Conservation (phyloP, 2,329 filamentous ascomycete genomes). For the Raffaelea albimanens region DNA sequence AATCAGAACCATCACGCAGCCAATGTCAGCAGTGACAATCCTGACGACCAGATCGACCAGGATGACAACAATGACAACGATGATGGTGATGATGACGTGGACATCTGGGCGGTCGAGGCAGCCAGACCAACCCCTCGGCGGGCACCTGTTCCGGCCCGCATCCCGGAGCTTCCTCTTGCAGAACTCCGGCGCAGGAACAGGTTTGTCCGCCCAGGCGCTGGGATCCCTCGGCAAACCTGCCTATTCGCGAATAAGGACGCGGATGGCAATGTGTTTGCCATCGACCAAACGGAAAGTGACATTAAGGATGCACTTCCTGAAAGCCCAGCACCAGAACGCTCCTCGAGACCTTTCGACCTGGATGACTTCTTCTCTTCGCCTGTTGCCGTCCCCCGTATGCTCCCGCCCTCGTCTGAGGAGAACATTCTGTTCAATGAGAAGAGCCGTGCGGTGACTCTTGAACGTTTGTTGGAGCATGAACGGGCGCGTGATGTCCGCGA, state of each 20-base stretch:
- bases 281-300: slow-evolving; percentile 23
- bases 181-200: too few relatives aligned
- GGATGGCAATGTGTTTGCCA: slow-evolving; percentile 35
- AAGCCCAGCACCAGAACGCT: not conserved
- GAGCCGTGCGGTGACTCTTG: slow-evolving; percentile 6
- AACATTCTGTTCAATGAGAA: slow-evolving; percentile 10
- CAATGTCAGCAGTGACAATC: too few relatives aligned
- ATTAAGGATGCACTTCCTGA: not conserved
- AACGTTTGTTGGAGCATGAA: slow-evolving; percentile 5
- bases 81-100: slow-evolving; percentile 32
- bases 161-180: too few relatives aligned
- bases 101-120: slow-evolving; percentile 51
- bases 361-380: slow-evolving; percentile 48
- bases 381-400: slow-evolving; percentile 25
- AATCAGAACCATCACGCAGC: not conserved
- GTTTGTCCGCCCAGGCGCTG: too few relatives aligned
- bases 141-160: not conserved
- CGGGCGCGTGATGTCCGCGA: not conserved
- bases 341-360: slow-evolving; percentile 5
- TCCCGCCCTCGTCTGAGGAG: slow-evolving; percentile 9
- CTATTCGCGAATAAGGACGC: slow-evolving; percentile 16
- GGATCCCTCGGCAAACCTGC: not conserved
- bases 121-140: slow-evolving; percentile 32
- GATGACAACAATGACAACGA: slow-evolving; percentile 5
- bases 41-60: not conserved